These are phyloP conservation scores for Cyberlindnera sargentensis DNA, from an alignment of 805 yeast species.

Conservation along the genomic window DNA sequence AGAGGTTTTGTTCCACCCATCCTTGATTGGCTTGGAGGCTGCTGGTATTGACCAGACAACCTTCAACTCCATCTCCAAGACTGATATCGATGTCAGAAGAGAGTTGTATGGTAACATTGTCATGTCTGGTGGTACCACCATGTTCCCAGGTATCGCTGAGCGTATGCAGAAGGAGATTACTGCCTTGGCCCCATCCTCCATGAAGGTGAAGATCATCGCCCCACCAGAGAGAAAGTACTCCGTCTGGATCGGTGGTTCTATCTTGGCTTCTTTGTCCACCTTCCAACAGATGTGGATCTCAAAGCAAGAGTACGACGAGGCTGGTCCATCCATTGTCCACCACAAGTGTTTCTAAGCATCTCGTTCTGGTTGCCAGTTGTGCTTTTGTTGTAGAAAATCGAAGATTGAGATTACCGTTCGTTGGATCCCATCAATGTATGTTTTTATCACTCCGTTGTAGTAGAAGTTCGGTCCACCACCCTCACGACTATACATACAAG, in stretches of 20 bases:
- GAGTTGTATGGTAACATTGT: slow-evolving; percentile 99
- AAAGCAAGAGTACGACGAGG: slow-evolving; percentile 99
- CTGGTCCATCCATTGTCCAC: slow-evolving; percentile 97
- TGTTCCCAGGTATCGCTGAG: slow-evolving; percentile 99
- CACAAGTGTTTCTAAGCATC: slow-evolving; percentile 39
- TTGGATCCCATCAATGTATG: not conserved
- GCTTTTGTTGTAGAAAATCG: not conserved
- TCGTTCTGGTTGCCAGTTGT: not conserved
- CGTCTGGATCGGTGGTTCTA: slow-evolving; percentile 99
- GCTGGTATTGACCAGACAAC: slow-evolving; percentile 98
- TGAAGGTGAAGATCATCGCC: slow-evolving; percentile 99
- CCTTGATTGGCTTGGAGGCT: slow-evolving; percentile 84
- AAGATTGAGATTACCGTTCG: not conserved
- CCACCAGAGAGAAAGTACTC: slow-evolving; percentile 99
- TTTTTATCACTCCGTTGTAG: too few relatives aligned
- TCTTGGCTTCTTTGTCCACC: slow-evolving; percentile 95
- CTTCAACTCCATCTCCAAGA: slow-evolving; percentile 76
- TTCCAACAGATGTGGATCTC: slow-evolving; percentile 99
- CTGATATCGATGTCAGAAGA: slow-evolving; percentile 98
- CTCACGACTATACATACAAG: too few relatives aligned
- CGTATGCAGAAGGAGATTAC: slow-evolving; percentile 99
- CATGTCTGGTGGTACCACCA: slow-evolving; percentile 99
- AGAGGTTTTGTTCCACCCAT: slow-evolving; percentile 99
- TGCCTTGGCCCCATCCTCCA: slow-evolving; percentile 98
- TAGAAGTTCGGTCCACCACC: too few relatives aligned